Evolutionary conservation across 352 stramenopile species (phyloP).

Genomic region (Vaucheria bursata): DNA sequence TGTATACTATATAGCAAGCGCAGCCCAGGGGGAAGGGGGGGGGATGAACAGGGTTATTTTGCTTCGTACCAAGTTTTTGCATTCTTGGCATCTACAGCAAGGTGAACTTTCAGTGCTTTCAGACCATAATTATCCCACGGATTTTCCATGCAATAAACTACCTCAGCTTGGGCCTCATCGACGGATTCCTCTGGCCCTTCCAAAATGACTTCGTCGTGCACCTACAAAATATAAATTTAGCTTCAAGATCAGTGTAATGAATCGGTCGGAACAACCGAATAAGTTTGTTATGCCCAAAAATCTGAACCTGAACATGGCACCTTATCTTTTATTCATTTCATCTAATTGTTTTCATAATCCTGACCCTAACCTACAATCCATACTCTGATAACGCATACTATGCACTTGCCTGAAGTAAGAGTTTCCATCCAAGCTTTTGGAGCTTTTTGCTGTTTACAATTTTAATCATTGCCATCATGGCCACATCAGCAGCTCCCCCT

Average conservation of each 20-base stretch:
- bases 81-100: conserved; percentile 84
- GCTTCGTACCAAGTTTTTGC: conserved; percentile 98
- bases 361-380: no score
- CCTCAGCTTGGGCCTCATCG: conserved; percentile 71
- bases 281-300: no score
- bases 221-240: conserved; percentile 45
- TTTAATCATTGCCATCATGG: conserved; percentile 98
- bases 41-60: conserved; percentile 67
- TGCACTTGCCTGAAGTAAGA: conserved; percentile 88
- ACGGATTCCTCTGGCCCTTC: conserved; percentile 92
- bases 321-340: neutral
- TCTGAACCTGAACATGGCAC: neutral
- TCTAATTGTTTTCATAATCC: neutral
- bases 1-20: neutral
- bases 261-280: no score
- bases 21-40: neutral
- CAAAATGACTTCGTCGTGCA: conserved; percentile 98
- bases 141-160: conserved; percentile 90
- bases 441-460: conserved; percentile 84
- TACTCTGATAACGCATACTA: neutral
- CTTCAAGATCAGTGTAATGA: no score
- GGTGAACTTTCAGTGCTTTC: conserved; percentile 44
- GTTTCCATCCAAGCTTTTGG: conserved; percentile 86
- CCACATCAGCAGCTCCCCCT: conserved; percentile 92
- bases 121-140: conserved; percentile 76